Base-by-base conservation (phyloP, 1,139 yeast genomes). In the Geotrichum siamense region DNA sequence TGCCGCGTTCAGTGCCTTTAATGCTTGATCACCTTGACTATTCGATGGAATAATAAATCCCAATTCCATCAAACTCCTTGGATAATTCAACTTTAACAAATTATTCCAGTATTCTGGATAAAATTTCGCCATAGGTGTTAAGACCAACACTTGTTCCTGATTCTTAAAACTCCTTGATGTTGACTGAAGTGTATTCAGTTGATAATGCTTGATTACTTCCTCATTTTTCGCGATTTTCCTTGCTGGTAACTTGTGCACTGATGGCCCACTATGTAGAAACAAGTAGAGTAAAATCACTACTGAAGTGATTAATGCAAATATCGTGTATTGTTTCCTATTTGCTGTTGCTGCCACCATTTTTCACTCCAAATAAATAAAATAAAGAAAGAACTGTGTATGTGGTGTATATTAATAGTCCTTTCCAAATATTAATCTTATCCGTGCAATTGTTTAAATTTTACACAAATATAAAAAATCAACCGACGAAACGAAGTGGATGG, bases 21-120 rank as follows among this genome's bases (percentile, higher is more conserved):
- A 69, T 0, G 94, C 94, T 27, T 60, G 64, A 63, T 87, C 95
- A 40, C 97, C 97, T 43, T 82, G 82, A 16, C 71, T 63, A 32
- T 77, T 77, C 55, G 94, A 73, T 43, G 98, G 97, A 39, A 89
- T 74, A 43, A 91, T 89, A 60, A 91, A 89, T 0, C 97, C 98
- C 47, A 91, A 71, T 53, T 89, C 94, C 41, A 89, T 72, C 53
- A 85, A 73, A 38, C 77, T 78, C 62, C 91, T 85, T 48, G 96
- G 97, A 62, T 91, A 91, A 15, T 78, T 69, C 56, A 91, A 68
- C 53, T 72, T 71, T 51, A 82, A 64, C 51, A 91, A 65, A 61
- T 91, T 91, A 33, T 76, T 75, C 97, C 97, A 91, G 68, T 87
- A 91, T 55, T 76, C 82, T 19, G 79, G 78, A 60, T 82, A 78